Evolutionary conservation across 2,329 filamentous ascomycete species (phyloP), one percentile per base, ranked within the genome.

Genomic region (Venturia asperata): DNA sequence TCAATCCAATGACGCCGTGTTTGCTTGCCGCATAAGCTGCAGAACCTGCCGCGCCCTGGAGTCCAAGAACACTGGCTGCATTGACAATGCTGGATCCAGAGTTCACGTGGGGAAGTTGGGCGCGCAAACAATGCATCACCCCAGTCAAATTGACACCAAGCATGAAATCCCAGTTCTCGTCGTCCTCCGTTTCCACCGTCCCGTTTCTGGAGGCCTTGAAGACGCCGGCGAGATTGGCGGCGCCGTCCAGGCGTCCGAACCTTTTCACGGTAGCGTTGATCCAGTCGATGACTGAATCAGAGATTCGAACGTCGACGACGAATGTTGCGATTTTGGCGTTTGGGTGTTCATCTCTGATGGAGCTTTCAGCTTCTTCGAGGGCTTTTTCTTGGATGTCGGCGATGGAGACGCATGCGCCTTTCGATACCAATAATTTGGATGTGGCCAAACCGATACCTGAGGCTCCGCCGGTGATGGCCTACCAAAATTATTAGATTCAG

Each of bases 191-290:
- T 15, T 66, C 47, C 11, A 64, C 30, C 2, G 52, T 37, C 13
- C 34, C 63, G n/a, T 61, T 34, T 5, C 5, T 39, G 3, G 60
- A 42, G 15, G 49, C 55, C 34, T 61, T 60, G 67, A 81, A 79
- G 55, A 78, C 70, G 55, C 82, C 81, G 5, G 77, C 76, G 5
- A 77, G 66, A 66, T 78, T 78, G 13, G 74, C 77, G 0, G 75
- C 76, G 3, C 74, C 76, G 62, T 77, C 74, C 7, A 78, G 70
- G 17, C 67, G 70, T 5, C 74, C 74, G 30, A 74, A 76, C n/a
- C 65, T 68, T 13, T 67, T 58, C 0, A 75, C 70, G 0, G 76
- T 75, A 11, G 71, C 65, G 0, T 67, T 61, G 43, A 76, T 75
- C 76, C 76, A 79, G 1, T 61, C 64, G n/a, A 74, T 69, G 15